Conservation (phyloP, 2,329 filamentous ascomycete species). For the Myriosclerotinia curreyana region DNA sequence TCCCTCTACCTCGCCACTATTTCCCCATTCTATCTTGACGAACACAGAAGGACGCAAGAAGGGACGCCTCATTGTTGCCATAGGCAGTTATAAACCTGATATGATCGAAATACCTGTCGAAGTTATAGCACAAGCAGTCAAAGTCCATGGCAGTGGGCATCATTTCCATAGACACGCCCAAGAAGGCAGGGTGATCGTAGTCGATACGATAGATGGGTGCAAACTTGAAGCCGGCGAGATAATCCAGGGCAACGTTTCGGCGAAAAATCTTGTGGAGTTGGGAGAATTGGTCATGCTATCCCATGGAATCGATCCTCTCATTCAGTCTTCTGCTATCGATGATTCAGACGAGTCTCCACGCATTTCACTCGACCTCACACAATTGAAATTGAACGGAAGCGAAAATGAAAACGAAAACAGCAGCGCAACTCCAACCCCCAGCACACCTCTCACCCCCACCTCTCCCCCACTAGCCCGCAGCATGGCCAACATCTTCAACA, state of each 20-base stretch:
- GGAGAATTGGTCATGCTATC: conserved; percentile 72
- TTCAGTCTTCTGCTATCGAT: conserved; percentile 22
- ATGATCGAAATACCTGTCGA: conserved; percentile 85
- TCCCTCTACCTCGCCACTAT: conserved; percentile 69
- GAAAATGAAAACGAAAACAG: neutral
- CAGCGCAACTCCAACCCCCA: conserved; percentile 6
- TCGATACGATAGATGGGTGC: conserved; percentile 70
- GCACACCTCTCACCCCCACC: neutral
- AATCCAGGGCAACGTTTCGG: conserved; percentile 69
- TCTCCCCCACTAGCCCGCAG: conserved; percentile 5
- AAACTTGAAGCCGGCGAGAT: conserved; percentile 84
- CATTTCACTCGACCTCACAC: neutral
- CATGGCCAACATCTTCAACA: conserved; percentile 8
- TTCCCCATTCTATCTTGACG: conserved; percentile 70
- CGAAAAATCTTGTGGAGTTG: conserved; percentile 78
- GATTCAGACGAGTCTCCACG: conserved; percentile 23
- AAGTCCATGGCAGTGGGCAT: conserved; percentile 50
- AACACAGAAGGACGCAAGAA: conserved; percentile 66
- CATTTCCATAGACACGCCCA: conserved; percentile 66
- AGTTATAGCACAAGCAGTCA: conserved; percentile 62
- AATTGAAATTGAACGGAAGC: neutral
- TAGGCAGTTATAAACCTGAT: conserved; percentile 65
- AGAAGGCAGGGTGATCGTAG: conserved; percentile 65
- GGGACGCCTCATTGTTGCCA: conserved; percentile 67
- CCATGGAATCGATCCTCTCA: conserved; percentile 27